phyloP scores from a whole-genome alignment of 2,329 filamentous ascomycete species.

The Amauroascus verrucosus region DNA sequence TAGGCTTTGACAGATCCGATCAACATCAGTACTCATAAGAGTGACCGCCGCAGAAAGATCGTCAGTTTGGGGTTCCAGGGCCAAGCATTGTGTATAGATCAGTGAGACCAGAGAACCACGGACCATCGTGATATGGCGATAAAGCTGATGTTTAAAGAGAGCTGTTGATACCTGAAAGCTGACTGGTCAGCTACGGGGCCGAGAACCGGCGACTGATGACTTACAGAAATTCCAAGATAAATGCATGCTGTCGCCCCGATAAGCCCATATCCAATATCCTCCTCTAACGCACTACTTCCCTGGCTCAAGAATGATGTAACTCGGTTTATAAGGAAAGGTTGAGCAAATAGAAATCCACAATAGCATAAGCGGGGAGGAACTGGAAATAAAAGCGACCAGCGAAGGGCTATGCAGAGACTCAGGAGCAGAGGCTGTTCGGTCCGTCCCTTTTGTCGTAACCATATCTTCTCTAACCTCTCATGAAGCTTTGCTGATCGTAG shows the following conservation, averaged over 20 bases:
- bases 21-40: conserved; percentile 23
- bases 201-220: not conserved
- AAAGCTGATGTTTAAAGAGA: not conserved
- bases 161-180: not conserved
- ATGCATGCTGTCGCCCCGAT: conserved; percentile 1
- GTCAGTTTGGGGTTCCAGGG: not conserved
- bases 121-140: not conserved
- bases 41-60: conserved; percentile 15
- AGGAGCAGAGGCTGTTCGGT: too few relatives aligned
- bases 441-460: too few relatives aligned
- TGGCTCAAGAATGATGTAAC: not conserved
- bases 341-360: too few relatives aligned
- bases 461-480: too few relatives aligned
- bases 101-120: not conserved
- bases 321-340: not conserved
- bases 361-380: too few relatives aligned
- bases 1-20: conserved; percentile 18
- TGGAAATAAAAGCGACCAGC: too few relatives aligned
- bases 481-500: too few relatives aligned
- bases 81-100: not conserved
- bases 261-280: not conserved
- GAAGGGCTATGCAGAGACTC: too few relatives aligned
- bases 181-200: not conserved
- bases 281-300: not conserved
- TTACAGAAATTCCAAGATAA: conserved; percentile 8